Base-by-base conservation (phyloP, 441 rosid species). In the Francoa sonchifolia region DNA sequence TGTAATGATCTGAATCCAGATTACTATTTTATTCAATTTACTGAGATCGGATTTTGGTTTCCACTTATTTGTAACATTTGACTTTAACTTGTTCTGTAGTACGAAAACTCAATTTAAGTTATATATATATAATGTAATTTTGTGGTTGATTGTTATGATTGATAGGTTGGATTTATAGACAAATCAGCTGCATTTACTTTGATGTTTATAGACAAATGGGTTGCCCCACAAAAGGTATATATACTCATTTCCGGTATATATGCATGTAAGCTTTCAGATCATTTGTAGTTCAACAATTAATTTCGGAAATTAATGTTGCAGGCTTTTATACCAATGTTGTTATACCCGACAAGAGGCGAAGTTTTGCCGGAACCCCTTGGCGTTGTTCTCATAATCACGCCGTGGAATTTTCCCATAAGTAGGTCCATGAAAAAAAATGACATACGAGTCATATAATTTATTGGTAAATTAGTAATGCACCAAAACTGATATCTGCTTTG, bases 371-470 rank as follows among this genome's bases (percentile, higher is more conserved):
- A 83, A 52, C 97, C 97, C 6, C 65, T 68, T 15, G 97, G 97
- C 2, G 76, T 73, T 1, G 93, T 76, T 50, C 86, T 83, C 37
- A 62, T 83, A 56, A 36, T 74, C 32, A 58, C 76, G 23, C 47
- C 89, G 19, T 87, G 97, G 97, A 87, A 87, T 50, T 83, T 80
- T 62, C 97, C 97, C 1, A 58, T 83, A 13, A 17, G 96, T 86
- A 57, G 74, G 79, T 70, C 26, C 38, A 35, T n/a, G n/a, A n/a
- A n/a, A n/a, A n/a, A n/a, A 4, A 8, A 29, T 29, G 3, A 2
- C 11, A 2, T 29, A 10, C 8, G 8, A 14, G 19, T 17, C 2
- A 6, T 36, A 6, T 8, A 2, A 0, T 1, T 3, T 29, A 0
- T 2, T 4, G 3, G 8, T 28, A 2, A 2, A 6, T 29, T 4